Evolutionary conservation across 352 stramenopile species (phyloP).

Genomic region (Phytophthora lateralis): DNA sequence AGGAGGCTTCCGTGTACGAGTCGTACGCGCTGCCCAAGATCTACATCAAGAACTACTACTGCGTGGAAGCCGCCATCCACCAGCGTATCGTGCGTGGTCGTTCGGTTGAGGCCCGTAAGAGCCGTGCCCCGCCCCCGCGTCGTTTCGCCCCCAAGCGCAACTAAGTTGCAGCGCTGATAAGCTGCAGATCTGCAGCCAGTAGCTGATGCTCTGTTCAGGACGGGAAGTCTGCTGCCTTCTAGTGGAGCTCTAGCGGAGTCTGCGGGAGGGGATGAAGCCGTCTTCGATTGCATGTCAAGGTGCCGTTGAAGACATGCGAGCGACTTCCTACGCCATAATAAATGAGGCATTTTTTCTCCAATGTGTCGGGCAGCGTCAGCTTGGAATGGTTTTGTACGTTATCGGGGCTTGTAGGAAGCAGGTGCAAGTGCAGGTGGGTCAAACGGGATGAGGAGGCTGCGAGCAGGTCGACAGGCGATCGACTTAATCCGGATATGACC

Average conservation of each 20-base stretch:
- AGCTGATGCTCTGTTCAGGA: slow-evolving; percentile 36
- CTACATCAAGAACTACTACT: slow-evolving; percentile 99
- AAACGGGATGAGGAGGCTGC: neutral
- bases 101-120: slow-evolving; percentile 92
- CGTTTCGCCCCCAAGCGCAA: slow-evolving; percentile 77
- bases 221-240: slow-evolving; percentile 3
- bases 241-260: slow-evolving; percentile 2
- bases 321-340: slow-evolving; percentile 41
- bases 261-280: neutral
- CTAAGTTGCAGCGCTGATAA: slow-evolving; percentile 39
- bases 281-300: slow-evolving; percentile 4
- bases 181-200: slow-evolving; percentile 9
- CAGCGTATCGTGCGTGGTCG: slow-evolving; percentile 99
- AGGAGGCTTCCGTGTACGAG: slow-evolving; percentile 98
- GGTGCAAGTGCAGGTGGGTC: neutral
- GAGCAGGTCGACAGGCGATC: neutral
- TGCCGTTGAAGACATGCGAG: slow-evolving; percentile 8
- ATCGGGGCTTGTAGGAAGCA: neutral
- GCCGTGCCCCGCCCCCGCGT: slow-evolving; percentile 92
- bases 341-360: slow-evolving; percentile 57
- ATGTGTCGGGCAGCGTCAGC: slow-evolving; percentile 30
- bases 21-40: slow-evolving; percentile 99
- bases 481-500: neutral
- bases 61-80: slow-evolving; percentile 98
- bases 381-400: slow-evolving; percentile 10